A percentile compares a stretch with the other conserved stretches of the same genome.
Conservation (phyloP, 1,284 basidiomycete genomes). For the Microbotryum violaceum region DNA sequence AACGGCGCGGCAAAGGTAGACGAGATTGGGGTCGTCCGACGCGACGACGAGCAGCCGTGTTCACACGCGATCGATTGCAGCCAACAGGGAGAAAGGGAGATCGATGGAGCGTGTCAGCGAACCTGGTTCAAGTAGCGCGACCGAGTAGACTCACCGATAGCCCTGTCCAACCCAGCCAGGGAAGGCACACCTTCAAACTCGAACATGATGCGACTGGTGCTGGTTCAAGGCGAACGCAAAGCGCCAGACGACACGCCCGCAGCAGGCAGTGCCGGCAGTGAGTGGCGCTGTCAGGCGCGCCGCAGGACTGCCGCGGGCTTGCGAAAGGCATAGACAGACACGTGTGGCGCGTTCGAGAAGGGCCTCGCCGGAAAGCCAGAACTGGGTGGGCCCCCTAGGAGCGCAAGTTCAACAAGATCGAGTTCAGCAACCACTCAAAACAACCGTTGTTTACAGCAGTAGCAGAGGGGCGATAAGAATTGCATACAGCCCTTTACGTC, state of each 20-base stretch:
- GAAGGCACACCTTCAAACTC: constrained; percentile 6
- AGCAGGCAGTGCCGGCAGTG: too few species aligned
- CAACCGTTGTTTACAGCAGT: not conserved
- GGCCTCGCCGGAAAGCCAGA: too few species aligned
- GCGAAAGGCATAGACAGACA: too few species aligned
- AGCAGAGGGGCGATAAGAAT: not conserved
- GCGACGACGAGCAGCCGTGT: not conserved
- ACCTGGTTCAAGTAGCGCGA: too few species aligned
- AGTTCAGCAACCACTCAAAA: not conserved
- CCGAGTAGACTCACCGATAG: not conserved
- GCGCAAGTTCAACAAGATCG: not conserved
- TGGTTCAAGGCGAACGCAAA: too few species aligned
- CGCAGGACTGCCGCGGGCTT: too few species aligned
- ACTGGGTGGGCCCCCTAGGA: too few species aligned
- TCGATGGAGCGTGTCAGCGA: not conserved
- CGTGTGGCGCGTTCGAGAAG: too few species aligned
- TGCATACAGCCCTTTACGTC: not conserved
- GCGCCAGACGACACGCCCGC: too few species aligned
- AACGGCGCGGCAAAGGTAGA: constrained; percentile 9
- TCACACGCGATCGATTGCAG: too few species aligned
- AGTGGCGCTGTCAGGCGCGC: too few species aligned
- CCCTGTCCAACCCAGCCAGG: constrained; percentile 4
- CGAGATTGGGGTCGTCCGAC: not conserved
- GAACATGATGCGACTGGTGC: too few species aligned
- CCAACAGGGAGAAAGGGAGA: not conserved